Evolutionary conservation across 2,329 filamentous ascomycete genomes (phyloP), one percentile per base, ranked within the genome.

Genomic region (Aspergillus udagawae): DNA sequence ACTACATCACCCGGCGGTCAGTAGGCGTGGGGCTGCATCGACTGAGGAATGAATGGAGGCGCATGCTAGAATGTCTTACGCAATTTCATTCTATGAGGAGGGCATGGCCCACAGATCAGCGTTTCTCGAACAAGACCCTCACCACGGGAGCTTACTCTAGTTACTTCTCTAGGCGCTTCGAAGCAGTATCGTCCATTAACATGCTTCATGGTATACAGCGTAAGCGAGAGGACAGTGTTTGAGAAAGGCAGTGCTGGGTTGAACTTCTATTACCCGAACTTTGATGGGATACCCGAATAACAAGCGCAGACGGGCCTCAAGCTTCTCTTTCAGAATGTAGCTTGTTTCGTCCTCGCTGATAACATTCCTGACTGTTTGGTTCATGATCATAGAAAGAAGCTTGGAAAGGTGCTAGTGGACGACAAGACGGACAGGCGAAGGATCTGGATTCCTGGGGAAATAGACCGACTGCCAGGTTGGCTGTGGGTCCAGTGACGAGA

Each of bases 251-350:
- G 21, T 20, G 23, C 35, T 44, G 28, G 25, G 7, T 38, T 32
- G 38, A 10, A 27, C 6, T 27, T 5, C n/a, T 23, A 57, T 54
- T 56, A 58, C 54, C 9, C 41, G 49, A 29, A 61, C 55, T 47
- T 45, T 17, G 23, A 59, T 57, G 38, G 27, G 7, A 23, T 54
- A 32, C 20, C 49, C 25, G 32, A 61, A 63, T 23, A 63, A 17
- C 7, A 5, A 28, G 42, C 14, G 44, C 9, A 63, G 49, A 3
- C 51, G 32, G n/a, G 29, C 49, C 50, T 61, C 52, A 6, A 63
- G 52, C 3, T 38, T 57, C 20, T 54, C 53, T 3, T 47, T 52
- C 23, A 12, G 32, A 61, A 61, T 63, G 28, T 63, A 61, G 20
- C 59, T 55, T 8, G 57, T 52, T 6, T 35, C 23, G 10, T 53